Evolutionary conservation across 2,329 filamentous ascomycete species (phyloP).

Genomic region (Lecanicillium sp.): DNA sequence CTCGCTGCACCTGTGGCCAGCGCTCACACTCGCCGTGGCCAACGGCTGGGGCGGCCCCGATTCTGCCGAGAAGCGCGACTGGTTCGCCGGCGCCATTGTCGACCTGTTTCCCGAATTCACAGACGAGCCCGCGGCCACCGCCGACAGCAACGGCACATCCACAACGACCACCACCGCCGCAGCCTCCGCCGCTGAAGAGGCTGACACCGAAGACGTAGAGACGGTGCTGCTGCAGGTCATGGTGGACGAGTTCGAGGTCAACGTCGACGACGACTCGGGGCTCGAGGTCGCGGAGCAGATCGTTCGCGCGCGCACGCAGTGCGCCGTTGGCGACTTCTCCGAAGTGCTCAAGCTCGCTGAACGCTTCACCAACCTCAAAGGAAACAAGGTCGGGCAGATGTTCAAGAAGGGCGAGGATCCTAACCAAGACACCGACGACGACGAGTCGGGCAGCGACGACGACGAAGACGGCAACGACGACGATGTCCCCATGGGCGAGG

Average conservation of each 20-base stretch:
- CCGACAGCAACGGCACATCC: conserved; percentile 1
- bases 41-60: conserved; percentile 84
- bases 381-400: conserved; percentile 47
- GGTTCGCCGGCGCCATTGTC: conserved; percentile 83
- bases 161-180: conserved; percentile 21
- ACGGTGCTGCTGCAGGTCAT: conserved; percentile 81
- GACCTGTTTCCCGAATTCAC: conserved; percentile 71
- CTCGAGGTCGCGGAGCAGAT: conserved; percentile 68
- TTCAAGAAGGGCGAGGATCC: conserved; percentile 50
- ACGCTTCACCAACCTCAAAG: conserved; percentile 56
- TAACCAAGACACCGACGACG: conserved; percentile 54
- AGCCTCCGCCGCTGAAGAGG: conserved; percentile 34
- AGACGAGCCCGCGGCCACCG: conserved; percentile 24
- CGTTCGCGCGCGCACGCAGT: conserved; percentile 58
- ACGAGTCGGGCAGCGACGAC: conserved; percentile 36
- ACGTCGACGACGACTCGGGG: conserved; percentile 83
- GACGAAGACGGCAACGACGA: conserved; percentile 51
- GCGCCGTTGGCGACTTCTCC: conserved; percentile 58
- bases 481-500: conserved; percentile 64
- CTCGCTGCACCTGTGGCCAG: conserved; percentile 79
- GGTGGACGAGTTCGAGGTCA: conserved; percentile 91
- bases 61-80: conserved; percentile 83
- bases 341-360: conserved; percentile 57
- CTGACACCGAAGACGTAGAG: conserved; percentile 76
- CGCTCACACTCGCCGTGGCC: conserved; percentile 78